phyloP scores from a whole-genome alignment of 805 yeast species.

The Teunomyces barrocoloradensis region DNA sequence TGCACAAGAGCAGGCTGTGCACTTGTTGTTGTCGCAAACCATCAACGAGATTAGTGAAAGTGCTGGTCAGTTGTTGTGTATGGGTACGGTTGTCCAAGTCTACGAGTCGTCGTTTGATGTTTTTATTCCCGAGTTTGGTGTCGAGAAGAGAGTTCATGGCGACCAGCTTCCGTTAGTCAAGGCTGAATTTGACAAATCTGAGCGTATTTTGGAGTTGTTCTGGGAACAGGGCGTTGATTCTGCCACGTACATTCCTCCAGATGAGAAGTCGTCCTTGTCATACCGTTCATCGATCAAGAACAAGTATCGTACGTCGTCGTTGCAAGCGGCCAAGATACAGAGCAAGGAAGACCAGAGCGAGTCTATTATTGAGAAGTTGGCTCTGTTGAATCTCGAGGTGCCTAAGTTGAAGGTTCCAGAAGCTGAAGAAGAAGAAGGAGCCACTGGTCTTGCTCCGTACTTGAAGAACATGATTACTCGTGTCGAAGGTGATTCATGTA shows the following conservation, averaged over 20 bases:
- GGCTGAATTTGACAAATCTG: slow-evolving; percentile 81
- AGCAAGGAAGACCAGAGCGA: slow-evolving; percentile 27
- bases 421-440: slow-evolving; percentile 6
- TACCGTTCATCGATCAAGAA: slow-evolving; percentile 77
- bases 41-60: slow-evolving; percentile 68
- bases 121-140: slow-evolving; percentile 86
- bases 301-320: slow-evolving; percentile 68
- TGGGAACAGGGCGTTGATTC: slow-evolving; percentile 95
- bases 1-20: slow-evolving; percentile 95
- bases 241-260: slow-evolving; percentile 88
- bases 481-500: slow-evolving; percentile 54
- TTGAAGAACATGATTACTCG: slow-evolving; percentile 56
- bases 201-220: slow-evolving; percentile 70
- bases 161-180: slow-evolving; percentile 90
- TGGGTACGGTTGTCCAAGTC: slow-evolving; percentile 87
- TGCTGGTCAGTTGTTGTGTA: slow-evolving; percentile 78
- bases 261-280: slow-evolving; percentile 74
- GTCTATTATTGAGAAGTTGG: slow-evolving; percentile 47
- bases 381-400: slow-evolving; percentile 47
- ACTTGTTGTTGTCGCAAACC: slow-evolving; percentile 77
- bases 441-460: slow-evolving; percentile 50
- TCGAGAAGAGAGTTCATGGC: slow-evolving; percentile 94
- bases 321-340: slow-evolving; percentile 67
- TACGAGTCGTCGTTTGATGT: slow-evolving; percentile 96
- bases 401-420: slow-evolving; percentile 39